Evolutionary conservation across 2,329 filamentous ascomycete species (phyloP), one percentile per base, ranked within the genome.

Genomic region (Colletotrichum coccodes): DNA sequence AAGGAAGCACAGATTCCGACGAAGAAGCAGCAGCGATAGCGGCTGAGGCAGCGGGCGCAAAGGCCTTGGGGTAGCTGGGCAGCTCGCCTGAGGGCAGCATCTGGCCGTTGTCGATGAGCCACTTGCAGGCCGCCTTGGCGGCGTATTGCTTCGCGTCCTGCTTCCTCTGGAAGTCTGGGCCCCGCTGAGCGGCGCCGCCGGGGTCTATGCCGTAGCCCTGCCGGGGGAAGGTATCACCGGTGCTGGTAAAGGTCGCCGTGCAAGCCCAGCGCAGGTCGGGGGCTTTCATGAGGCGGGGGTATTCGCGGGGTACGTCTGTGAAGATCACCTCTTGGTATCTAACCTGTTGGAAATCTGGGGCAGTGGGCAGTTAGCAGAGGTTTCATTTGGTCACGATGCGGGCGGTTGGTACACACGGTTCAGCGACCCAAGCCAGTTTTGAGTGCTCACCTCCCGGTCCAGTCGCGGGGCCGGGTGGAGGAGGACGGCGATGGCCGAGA

Each of bases 121-220:
- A 86, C 8, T 80, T 75, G 26, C 84, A 71, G 28, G 85, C 85
- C 14, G 79, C 81, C 71, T 81, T 82, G 26, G 87, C 86, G 0
- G 87, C 86, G 70, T 84, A 87, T 69, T 83, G 79, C 75, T 86
- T 88, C 28, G 87, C 86, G 40, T 83, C 75, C 77, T 82, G 54
- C 54, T 69, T 69, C 21, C 62, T 49, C 40, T n/a, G 52, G 54
- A 69, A 69, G 47, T 65, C 54, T 8, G 66, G 66, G 34, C 56
- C 52, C 34, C 12, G 12, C 0, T 53, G 28, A 5, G 74, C 63
- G 6, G 40, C 21, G 42, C 8, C 40, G 14, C 18, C 28, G n/a
- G 70, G 53, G 0, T 73, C 68, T 14, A 76, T 72, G 28, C 83
- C 83, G 56, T 60, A 26, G n/a, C 58, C 67, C 5, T 50, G 64